A percentile compares a stretch with the other conserved stretches of the same genome.
phyloP scores from a whole-genome alignment of 2,329 filamentous ascomycete species.

The Stemphylium beticola region DNA sequence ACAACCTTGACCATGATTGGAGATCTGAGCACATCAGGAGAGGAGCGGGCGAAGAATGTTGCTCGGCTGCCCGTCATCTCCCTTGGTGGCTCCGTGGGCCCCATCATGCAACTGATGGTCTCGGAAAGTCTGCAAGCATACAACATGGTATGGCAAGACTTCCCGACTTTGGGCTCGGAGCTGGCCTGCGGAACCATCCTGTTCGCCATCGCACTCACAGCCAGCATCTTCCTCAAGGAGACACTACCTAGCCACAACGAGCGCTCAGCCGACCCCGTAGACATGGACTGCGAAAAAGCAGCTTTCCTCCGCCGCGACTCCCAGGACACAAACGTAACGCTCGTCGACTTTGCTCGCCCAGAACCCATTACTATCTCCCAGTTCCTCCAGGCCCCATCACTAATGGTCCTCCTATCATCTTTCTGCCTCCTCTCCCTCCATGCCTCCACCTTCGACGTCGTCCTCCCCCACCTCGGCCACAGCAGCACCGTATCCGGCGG shows the following conservation, averaged over 20 bases:
- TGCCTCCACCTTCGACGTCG: constrained; percentile 59
- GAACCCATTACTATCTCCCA: constrained; percentile 54
- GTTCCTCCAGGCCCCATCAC: constrained; percentile 55
- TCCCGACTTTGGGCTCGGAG: constrained; percentile 53
- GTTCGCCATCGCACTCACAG: constrained; percentile 49
- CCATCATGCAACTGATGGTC: constrained; percentile 53
- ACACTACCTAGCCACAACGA: constrained; percentile 39
- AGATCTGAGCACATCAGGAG: constrained; percentile 48
- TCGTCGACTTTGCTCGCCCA: constrained; percentile 46
- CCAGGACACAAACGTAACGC: constrained; percentile 43
- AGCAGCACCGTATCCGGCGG: constrained; percentile 53
- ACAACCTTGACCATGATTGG: constrained; percentile 56
- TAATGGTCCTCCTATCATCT: constrained; percentile 55
- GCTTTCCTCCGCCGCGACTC: constrained; percentile 53
- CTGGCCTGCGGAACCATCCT: constrained; percentile 53
- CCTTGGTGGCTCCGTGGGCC: constrained; percentile 54
- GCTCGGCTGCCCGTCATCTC: constrained; percentile 54
- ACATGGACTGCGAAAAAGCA: constrained; percentile 54
- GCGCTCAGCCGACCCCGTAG: constrained; percentile 23
- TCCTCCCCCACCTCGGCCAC: constrained; percentile 57
- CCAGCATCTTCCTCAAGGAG: constrained; percentile 51
- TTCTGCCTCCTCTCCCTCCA: constrained; percentile 63
- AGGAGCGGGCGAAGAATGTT: constrained; percentile 51
- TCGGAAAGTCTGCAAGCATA: constrained; percentile 50
- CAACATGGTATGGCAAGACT: constrained; percentile 52